Percentiles rank a stretch among this genome's conserved stretches.
phyloP scores from a whole-genome alignment of 805 yeast genomes.

The Candida boleticola region DNA sequence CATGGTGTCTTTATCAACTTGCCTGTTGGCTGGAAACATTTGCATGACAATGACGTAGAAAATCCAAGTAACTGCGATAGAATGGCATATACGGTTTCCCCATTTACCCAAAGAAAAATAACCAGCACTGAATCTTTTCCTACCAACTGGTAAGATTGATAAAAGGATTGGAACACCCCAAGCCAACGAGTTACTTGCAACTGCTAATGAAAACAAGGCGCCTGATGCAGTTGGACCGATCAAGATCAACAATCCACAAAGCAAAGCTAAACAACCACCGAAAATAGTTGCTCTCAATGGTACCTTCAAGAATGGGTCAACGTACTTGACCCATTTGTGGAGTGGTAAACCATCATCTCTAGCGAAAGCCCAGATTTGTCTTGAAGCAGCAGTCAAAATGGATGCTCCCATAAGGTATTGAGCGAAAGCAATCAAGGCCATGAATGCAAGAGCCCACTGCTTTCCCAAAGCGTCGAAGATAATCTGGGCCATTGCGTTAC shows the following conservation, averaged over 20 bases:
- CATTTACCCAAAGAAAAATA: conserved; percentile 53
- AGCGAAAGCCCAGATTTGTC: conserved; percentile 32
- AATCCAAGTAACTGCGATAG: conserved; percentile 38
- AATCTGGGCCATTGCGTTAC: conserved; percentile 30
- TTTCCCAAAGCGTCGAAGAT: conserved; percentile 29
- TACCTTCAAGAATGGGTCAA: conserved; percentile 20
- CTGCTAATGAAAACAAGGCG: conserved; percentile 42
- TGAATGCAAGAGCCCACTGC: conserved; percentile 27
- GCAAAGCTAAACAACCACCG: conserved; percentile 32
- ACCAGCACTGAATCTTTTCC: conserved; percentile 51
- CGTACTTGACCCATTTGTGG: conserved; percentile 21
- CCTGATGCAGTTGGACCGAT: conserved; percentile 42
- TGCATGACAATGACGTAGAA: conserved; percentile 25
- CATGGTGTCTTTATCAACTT: conserved; percentile 21
- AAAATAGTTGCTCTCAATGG: conserved; percentile 28
- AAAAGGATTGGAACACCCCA: conserved; percentile 39
- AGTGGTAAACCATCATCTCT: conserved; percentile 32
- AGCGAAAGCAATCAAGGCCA: conserved; percentile 24
- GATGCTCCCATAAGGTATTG: conserved; percentile 36
- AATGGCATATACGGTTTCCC: conserved; percentile 41
- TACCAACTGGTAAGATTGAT: conserved; percentile 14
- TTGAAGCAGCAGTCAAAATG: conserved; percentile 23
- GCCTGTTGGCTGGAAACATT: conserved; percentile 18
- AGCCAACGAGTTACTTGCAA: conserved; percentile 42
- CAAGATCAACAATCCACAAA: conserved; percentile 38